These are phyloP conservation scores for Phaseolus coccineus DNA, from an alignment of 331 rosid genomes.

Conservation along the genomic window DNA sequence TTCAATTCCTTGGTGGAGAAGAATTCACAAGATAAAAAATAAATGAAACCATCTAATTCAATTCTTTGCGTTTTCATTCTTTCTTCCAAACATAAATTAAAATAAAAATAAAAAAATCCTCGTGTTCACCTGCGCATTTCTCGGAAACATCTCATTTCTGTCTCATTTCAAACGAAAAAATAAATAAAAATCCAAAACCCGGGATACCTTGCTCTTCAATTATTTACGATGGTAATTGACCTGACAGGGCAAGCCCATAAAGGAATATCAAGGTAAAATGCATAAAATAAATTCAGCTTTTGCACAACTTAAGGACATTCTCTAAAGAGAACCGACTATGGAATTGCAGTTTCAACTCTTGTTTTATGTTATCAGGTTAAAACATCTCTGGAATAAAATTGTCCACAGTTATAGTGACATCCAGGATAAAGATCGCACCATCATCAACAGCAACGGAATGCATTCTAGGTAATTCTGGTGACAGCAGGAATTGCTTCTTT, in stretches of 20 bases:
- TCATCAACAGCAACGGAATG: constrained; percentile 1
- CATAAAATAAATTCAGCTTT: background rate
- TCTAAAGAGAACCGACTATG: background rate
- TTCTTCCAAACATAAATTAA: too few relatives aligned
- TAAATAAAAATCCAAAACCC: too few relatives aligned
- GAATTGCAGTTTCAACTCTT: background rate
- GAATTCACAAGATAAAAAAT: too few relatives aligned
- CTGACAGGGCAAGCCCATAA: background rate
- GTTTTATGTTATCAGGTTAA: background rate
- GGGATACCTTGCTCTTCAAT: too few relatives aligned
- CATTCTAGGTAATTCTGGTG: background rate
- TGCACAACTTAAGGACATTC: background rate
- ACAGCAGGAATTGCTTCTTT: background rate
- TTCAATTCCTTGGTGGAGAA: too few relatives aligned
- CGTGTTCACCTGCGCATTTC: too few relatives aligned
- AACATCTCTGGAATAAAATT: background rate
- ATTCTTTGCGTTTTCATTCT: too few relatives aligned
- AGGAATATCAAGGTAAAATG: background rate
- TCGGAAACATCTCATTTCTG: too few relatives aligned
- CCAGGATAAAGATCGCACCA: constrained; percentile 1
- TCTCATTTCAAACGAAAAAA: too few relatives aligned
- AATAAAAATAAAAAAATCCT: too few relatives aligned
- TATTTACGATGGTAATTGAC: background rate
- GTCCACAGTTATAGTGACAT: background rate
- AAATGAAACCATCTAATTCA: too few relatives aligned